These are phyloP conservation scores for Athelia psychrophila DNA, from an alignment of 1,284 basidiomycete genomes.

Conservation along the genomic window DNA sequence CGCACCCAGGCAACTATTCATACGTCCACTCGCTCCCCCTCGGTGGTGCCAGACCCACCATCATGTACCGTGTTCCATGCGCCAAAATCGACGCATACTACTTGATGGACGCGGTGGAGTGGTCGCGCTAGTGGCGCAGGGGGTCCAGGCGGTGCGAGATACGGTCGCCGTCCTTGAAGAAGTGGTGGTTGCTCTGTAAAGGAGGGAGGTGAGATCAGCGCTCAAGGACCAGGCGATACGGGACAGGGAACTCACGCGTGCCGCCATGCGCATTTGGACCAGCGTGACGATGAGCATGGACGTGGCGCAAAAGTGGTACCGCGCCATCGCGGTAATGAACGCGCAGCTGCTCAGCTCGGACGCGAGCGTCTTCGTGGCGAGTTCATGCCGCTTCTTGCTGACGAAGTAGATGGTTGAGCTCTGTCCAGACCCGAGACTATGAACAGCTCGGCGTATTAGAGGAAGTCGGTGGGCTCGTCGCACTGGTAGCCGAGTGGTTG, in stretches of 20 bases:
- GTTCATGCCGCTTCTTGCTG: not conserved
- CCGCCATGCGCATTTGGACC: not conserved
- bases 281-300: not conserved
- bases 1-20: no score
- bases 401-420: not conserved
- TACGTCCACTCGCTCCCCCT: no score
- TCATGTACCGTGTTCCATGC: no score
- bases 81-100: no score
- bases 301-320: not conserved
- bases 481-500: not conserved
- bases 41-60: no score
- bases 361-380: not conserved
- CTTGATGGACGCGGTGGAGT: not conserved
- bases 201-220: not conserved
- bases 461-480: not conserved
- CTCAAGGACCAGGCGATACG: not conserved
- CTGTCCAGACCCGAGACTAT: not conserved
- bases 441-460: not conserved
- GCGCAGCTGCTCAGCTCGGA: not conserved
- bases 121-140: not conserved
- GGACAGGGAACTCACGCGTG: not conserved
- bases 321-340: not conserved
- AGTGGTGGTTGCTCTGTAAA: not conserved
- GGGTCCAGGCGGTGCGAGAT: no score
- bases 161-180: not conserved